Conservation (phyloP, 2,329 filamentous ascomycete genomes). For the Fusarium sp. region DNA sequence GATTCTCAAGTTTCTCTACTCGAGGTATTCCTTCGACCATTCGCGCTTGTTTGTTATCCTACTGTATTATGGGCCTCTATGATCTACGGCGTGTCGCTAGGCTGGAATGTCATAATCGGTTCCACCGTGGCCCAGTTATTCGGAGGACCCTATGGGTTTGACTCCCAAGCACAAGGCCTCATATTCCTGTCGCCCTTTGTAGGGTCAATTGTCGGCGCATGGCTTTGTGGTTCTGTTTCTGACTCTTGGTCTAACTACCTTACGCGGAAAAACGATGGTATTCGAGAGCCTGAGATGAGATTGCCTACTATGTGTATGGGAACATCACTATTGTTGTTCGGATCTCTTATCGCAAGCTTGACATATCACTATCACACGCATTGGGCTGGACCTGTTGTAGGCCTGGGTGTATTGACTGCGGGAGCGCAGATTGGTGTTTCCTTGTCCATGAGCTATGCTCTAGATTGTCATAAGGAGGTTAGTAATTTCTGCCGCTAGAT, state of each 20-base stretch:
- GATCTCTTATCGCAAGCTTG: not conserved
- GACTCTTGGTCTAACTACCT: not conserved
- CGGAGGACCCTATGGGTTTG: not conserved
- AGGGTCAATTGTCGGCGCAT: not conserved
- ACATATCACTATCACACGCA: not conserved
- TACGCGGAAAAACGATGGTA: not conserved
- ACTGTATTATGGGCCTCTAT: not conserved
- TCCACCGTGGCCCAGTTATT: not conserved
- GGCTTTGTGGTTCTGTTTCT: not conserved
- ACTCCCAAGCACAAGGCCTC: not conserved
- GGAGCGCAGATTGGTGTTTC: not conserved
- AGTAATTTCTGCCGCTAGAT: not conserved
- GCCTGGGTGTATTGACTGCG: not conserved
- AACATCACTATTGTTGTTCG: not conserved
- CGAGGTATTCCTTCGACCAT: not conserved
- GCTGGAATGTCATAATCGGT: not conserved
- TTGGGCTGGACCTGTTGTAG: not conserved
- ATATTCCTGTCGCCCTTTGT: not conserved
- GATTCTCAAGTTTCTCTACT: not conserved
- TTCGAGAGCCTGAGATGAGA: not conserved
- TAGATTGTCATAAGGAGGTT: not conserved
- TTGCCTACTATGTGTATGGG: not conserved
- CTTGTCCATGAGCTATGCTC: not conserved
- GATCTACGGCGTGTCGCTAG: not conserved
- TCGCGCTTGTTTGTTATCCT: not conserved